These are phyloP conservation scores for Piper longum DNA, from an alignment of 164 flowering plant species.

Conservation along the genomic window DNA sequence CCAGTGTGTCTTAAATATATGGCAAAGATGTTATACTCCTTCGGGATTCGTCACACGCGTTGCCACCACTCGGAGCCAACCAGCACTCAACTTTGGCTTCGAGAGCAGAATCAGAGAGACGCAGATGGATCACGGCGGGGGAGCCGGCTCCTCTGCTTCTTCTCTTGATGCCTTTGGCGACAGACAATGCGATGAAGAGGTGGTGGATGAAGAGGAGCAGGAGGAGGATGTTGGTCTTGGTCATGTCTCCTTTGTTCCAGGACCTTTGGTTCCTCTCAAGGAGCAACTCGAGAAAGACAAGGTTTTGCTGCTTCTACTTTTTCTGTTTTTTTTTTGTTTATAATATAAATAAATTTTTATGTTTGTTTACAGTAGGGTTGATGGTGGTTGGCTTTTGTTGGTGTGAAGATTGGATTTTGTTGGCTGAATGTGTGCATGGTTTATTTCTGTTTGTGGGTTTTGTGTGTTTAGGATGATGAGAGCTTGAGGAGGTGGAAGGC, in stretches of 20 bases:
- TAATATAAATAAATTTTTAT: not conserved
- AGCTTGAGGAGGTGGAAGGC: slow-evolving; percentile 86
- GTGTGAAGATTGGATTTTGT: not conserved
- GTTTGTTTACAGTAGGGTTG: not conserved
- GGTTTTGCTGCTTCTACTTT: slow-evolving; percentile 7
- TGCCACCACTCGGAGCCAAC: too few relatives aligned
- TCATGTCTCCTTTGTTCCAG: slow-evolving; percentile 24
- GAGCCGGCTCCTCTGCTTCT: slow-evolving; percentile 7
- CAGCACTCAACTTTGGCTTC: too few relatives aligned
- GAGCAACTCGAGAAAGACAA: slow-evolving; percentile 43
- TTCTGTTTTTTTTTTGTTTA: not conserved
- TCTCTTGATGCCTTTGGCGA: slow-evolving; percentile 4
- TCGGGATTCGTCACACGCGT: too few relatives aligned
- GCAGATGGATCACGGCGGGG: not conserved
- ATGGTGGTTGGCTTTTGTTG: not conserved
- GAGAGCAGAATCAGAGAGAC: too few relatives aligned
- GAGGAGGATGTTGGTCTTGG: slow-evolving; percentile 5
- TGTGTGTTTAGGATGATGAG: slow-evolving; percentile 53
- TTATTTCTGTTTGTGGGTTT: not conserved
- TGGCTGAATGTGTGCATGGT: too few relatives aligned
- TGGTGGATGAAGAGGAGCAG: slow-evolving; percentile 17
- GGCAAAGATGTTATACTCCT: too few relatives aligned
- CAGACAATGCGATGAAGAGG: slow-evolving; percentile 10
- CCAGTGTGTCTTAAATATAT: too few relatives aligned
- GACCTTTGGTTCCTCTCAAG: slow-evolving; percentile 42